These are phyloP conservation scores for Metschnikowia shivogae DNA, from an alignment of 805 yeast genomes.

Conservation along the genomic window DNA sequence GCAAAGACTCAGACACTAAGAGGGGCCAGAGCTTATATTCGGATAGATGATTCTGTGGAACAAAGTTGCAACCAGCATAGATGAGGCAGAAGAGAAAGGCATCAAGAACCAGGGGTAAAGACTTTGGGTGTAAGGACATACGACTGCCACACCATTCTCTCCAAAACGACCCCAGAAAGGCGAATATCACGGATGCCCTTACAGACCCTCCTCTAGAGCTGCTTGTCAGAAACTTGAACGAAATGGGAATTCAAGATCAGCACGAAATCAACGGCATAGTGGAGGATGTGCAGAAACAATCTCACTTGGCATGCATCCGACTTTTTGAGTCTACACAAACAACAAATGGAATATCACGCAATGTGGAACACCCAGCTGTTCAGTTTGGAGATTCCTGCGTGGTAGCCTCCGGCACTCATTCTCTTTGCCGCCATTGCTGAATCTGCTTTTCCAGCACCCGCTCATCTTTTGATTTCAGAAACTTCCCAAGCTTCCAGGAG, in stretches of 20 bases:
- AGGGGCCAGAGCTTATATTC: no score
- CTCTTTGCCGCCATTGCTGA: background rate
- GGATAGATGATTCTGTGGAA: no score
- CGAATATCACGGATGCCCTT: constrained; percentile 93
- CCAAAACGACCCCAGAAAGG: constrained; percentile 62
- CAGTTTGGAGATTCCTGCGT: background rate
- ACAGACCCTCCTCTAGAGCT: constrained; percentile 65
- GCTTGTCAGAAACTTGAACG: constrained; percentile 50
- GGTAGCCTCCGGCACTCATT: background rate
- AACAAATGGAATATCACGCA: constrained; percentile 24
- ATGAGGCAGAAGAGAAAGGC: no score
- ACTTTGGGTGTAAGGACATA: no score
- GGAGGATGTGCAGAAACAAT: constrained; percentile 64
- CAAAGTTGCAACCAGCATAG: no score
- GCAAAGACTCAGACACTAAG: no score
- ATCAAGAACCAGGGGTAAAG: no score
- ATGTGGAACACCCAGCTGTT: no score
- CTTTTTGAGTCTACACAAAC: constrained; percentile 72
- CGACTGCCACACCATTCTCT: constrained; percentile 75
- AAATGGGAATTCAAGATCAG: constrained; percentile 63
- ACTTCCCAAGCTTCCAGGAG: constrained; percentile 5
- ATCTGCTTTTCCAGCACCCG: background rate
- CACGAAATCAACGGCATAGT: constrained; percentile 54
- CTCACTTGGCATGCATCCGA: constrained; percentile 86
- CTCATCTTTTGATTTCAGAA: constrained; percentile 7